Evolutionary conservation across 345 rosid genomes (phyloP), one percentile per base, ranked within the genome.

Genomic region (Arabis alpina): DNA sequence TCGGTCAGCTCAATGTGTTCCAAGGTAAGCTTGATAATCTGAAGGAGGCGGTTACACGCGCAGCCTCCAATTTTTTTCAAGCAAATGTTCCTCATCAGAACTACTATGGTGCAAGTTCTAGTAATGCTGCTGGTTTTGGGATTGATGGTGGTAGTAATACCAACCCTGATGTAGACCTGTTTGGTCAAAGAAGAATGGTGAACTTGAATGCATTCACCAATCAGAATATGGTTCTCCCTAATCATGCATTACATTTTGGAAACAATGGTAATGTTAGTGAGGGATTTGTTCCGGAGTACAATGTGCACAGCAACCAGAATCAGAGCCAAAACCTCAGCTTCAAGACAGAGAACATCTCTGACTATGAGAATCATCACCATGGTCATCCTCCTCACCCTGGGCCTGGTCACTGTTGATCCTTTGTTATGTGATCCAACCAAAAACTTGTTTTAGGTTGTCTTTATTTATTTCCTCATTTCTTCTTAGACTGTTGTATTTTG

Each of bases 1-100:
- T 66, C 4, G 1, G 30, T 4, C 82, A 85, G 68, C 76, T 80
- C 6, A 54, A 73, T 34, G 81, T 42, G 40, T 49, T 88, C 59
- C 82, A 76, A 61, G 25, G 39, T 7, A 47, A 75, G 0, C 60
- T 91, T 39, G 80, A 75, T 66, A 76, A 59, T 36, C 71, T 90
- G 39, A 83, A 72, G 72, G 75, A 68, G 16, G 44, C 50, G 3
- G 82, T 88, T 0, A 48, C 61, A 16, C n/a, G 50, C 15, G 85
- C 79, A 76, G 73, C 73, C 8, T 67, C 73, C 25, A 67, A 34
- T 16, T 25, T 14, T 1, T 15, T 60, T 12, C 68, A 51, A 30
- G 49, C 23, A 24, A 43, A 3, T 19, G 8, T 24, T 10, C 50
- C 54, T 32, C 72, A 32, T 55, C 61, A 32, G 23, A 74, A 54